phyloP scores from a whole-genome alignment of 2,329 filamentous ascomycete genomes.

The Lanzia echinophila region DNA sequence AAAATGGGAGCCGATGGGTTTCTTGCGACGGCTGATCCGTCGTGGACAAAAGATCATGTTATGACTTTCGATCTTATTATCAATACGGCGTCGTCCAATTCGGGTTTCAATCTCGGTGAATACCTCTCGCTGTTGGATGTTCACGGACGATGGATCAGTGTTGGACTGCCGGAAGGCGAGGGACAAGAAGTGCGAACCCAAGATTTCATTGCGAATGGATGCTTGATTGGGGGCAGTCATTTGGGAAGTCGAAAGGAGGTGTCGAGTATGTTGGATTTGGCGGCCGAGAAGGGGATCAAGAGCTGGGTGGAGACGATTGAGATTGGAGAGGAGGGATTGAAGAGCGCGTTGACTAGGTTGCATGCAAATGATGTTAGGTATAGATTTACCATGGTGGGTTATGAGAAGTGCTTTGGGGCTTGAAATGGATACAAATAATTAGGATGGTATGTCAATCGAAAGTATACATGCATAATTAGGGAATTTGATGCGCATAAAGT shows the following conservation, averaged over 20 bases:
- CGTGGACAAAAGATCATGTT: conserved; percentile 50
- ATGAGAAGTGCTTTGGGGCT: conserved; percentile 55
- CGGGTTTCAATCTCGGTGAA: conserved; percentile 59
- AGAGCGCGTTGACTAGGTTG: conserved; percentile 62
- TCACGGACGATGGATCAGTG: conserved; percentile 72
- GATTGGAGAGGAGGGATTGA: conserved; percentile 62
- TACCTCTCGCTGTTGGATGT: conserved; percentile 78
- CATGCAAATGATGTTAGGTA: conserved; percentile 67
- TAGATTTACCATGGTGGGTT: conserved; percentile 63
- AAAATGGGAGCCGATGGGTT: conserved; percentile 56
- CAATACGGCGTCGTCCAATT: conserved; percentile 64
- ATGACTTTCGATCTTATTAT: conserved; percentile 70
- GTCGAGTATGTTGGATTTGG: conserved; percentile 64
- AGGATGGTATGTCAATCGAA: too few relatives aligned
- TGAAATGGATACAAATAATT: neutral
- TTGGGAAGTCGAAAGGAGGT: conserved; percentile 65
- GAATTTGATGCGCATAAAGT: neutral
- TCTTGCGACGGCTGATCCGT: conserved; percentile 50
- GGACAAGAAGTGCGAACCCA: conserved; percentile 66
- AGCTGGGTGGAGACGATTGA: conserved; percentile 68
- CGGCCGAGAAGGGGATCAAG: conserved; percentile 61
- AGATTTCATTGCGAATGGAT: conserved; percentile 68
- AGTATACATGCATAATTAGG: neutral
- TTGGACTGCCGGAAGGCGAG: conserved; percentile 72
- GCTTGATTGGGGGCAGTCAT: conserved; percentile 64